A percentile compares a stretch with the other conserved stretches of the same genome.
Evolutionary conservation across 345 rosid species (phyloP).

Genomic region (Mercurialis annua): DNA sequence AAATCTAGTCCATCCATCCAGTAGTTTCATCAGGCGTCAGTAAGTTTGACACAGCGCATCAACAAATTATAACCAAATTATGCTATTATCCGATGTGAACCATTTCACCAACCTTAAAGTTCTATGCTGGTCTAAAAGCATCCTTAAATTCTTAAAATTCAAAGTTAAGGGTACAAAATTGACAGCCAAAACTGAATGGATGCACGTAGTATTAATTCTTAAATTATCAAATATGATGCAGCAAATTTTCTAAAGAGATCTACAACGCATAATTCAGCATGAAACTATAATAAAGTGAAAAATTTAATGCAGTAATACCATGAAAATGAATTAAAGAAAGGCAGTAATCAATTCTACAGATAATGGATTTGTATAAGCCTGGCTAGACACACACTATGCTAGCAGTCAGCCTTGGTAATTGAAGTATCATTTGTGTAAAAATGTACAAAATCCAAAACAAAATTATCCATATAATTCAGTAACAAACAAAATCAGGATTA

Average conservation of each 20-base stretch:
- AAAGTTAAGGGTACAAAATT: neutral
- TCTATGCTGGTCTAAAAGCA: neutral
- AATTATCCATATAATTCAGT: too few relatives aligned
- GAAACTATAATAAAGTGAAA: neutral
- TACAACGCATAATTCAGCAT: neutral
- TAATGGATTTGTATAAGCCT: neutral
- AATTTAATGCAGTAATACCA: neutral
- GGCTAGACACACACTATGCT: neutral
- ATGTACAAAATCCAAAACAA: neutral
- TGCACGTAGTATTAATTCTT: neutral
- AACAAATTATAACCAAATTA: too few relatives aligned
- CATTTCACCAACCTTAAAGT: neutral
- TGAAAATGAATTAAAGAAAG: neutral
- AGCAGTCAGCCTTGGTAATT: neutral
- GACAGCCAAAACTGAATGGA: neutral
- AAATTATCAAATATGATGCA: neutral
- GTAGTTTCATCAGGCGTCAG: too few relatives aligned
- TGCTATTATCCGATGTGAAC: too few relatives aligned
- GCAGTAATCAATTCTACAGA: neutral
- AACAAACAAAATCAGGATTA: neutral
- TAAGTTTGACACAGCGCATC: too few relatives aligned
- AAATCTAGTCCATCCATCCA: too few relatives aligned
- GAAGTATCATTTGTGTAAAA: neutral
- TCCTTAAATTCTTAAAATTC: neutral
- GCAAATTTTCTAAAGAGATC: neutral